phyloP scores from a whole-genome alignment of 2,329 filamentous ascomycete genomes.

The Hymenoscyphus occultus region DNA sequence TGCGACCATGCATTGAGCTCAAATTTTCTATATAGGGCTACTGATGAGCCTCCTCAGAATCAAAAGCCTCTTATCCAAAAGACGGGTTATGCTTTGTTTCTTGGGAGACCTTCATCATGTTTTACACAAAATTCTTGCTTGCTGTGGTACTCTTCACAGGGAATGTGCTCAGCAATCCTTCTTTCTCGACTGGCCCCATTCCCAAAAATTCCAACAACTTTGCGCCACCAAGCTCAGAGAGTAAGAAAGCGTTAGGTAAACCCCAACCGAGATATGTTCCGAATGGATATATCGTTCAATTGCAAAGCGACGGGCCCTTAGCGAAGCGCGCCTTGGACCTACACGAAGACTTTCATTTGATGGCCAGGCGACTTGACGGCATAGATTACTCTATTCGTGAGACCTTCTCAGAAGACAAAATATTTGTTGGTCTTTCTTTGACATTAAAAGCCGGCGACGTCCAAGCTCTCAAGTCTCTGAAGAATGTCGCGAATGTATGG shows the following conservation, averaged over 20 bases:
- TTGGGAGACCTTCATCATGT: background rate
- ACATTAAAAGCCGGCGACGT: background rate
- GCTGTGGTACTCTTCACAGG: background rate
- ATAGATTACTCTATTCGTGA: background rate
- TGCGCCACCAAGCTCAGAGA: background rate
- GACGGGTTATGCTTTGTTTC: background rate
- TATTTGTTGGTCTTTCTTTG: conserved; percentile 1
- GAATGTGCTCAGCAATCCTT: background rate
- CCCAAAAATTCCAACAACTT: background rate
- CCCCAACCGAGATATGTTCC: background rate
- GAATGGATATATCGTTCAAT: conserved; percentile 2
- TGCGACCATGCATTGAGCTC: background rate
- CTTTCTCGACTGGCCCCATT: background rate
- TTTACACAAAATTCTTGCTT: background rate
- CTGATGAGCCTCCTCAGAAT: background rate
- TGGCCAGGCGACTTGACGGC: conserved; percentile 2
- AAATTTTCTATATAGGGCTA: conserved; percentile 1
- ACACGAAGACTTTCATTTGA: background rate
- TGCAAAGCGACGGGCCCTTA: background rate
- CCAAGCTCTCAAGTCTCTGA: background rate
- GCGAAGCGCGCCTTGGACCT: background rate
- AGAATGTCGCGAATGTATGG: conserved; percentile 3
- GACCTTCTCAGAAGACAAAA: background rate
- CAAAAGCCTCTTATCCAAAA: background rate
- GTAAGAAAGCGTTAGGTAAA: background rate